These are phyloP conservation scores for Triangularia setosa DNA, from an alignment of 2,329 filamentous ascomycete species.

Conservation along the genomic window DNA sequence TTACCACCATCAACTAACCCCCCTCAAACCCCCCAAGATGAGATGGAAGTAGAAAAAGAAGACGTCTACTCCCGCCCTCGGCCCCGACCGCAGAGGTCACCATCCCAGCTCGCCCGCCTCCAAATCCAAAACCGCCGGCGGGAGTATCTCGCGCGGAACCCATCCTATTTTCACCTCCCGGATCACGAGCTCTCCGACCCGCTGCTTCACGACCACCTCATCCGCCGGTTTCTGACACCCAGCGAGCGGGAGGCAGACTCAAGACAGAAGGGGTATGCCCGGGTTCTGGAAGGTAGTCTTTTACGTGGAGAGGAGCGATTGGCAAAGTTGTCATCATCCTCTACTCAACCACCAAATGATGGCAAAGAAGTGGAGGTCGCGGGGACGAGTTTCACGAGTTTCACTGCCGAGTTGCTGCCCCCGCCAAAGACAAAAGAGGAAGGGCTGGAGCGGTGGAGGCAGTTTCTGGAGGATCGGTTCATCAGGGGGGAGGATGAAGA, in stretches of 20 bases:
- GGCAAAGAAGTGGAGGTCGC: neutral
- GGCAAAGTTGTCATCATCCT: slow-evolving; percentile 24
- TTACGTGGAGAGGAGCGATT: slow-evolving; percentile 73
- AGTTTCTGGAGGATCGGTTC: slow-evolving; percentile 71
- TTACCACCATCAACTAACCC: neutral
- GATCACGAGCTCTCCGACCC: slow-evolving; percentile 67
- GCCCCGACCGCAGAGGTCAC: slow-evolving; percentile 43
- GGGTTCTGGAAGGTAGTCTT: slow-evolving; percentile 73
- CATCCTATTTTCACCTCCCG: slow-evolving; percentile 61
- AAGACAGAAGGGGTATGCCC: slow-evolving; percentile 71
- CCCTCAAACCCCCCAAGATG: neutral
- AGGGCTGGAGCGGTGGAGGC: slow-evolving; percentile 64
- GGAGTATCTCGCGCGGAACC: slow-evolving; percentile 68
- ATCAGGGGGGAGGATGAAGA: slow-evolving; percentile 52
- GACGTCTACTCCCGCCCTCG: neutral
- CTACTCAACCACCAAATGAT: neutral
- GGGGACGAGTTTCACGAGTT: neutral
- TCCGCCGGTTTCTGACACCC: slow-evolving; percentile 71
- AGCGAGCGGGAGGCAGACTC: slow-evolving; percentile 71
- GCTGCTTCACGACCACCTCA: slow-evolving; percentile 74
- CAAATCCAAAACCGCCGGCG: slow-evolving; percentile 71
- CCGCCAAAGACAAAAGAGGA: slow-evolving; percentile 58
- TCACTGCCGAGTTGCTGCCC: slow-evolving; percentile 42
- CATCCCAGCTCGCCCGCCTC: slow-evolving; percentile 44
- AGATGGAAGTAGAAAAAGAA: neutral